A percentile compares a stretch with the other conserved stretches of the same genome.
Evolutionary conservation across 1,139 yeast genomes (phyloP).

Genomic region (Saccharomyces hybrid): DNA sequence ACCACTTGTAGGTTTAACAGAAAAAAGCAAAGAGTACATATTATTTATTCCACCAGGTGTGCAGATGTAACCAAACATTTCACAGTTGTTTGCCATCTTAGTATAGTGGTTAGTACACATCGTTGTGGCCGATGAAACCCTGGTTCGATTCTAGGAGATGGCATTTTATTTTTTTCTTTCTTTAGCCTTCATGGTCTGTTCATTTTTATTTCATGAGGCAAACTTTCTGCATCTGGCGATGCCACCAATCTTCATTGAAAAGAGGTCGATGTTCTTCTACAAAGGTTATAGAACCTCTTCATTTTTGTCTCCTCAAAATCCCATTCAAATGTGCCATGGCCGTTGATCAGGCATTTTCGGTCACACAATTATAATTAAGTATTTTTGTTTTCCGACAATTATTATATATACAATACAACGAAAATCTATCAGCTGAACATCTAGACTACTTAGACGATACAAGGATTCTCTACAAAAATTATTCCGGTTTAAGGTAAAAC

Average conservation of each 20-base stretch:
- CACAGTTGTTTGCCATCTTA: slow-evolving; percentile 22
- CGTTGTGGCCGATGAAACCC: slow-evolving; percentile 33
- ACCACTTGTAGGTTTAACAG: too few relatives aligned
- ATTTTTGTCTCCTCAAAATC: neutral
- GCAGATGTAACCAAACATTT: too few relatives aligned
- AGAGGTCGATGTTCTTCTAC: neutral
- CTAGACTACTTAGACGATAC: slow-evolving; percentile 9
- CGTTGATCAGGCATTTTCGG: neutral
- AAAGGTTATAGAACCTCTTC: neutral
- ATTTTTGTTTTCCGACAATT: neutral
- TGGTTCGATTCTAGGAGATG: slow-evolving; percentile 21
- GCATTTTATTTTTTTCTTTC: slow-evolving; percentile 9
- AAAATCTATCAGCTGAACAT: neutral
- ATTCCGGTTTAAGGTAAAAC: neutral
- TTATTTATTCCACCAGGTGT: too few relatives aligned
- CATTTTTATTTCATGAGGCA: neutral
- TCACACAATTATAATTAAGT: too few relatives aligned
- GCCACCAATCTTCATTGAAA: neutral
- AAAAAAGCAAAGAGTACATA: too few relatives aligned
- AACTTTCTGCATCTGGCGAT: neutral
- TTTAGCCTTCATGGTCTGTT: neutral
- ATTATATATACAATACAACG: neutral
- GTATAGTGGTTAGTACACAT: slow-evolving; percentile 39
- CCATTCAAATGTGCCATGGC: neutral
- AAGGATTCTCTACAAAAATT: slow-evolving; percentile 4